These are phyloP conservation scores for Solanum chmielewskii DNA, from an alignment of 257 asterid genomes.

Conservation along the genomic window DNA sequence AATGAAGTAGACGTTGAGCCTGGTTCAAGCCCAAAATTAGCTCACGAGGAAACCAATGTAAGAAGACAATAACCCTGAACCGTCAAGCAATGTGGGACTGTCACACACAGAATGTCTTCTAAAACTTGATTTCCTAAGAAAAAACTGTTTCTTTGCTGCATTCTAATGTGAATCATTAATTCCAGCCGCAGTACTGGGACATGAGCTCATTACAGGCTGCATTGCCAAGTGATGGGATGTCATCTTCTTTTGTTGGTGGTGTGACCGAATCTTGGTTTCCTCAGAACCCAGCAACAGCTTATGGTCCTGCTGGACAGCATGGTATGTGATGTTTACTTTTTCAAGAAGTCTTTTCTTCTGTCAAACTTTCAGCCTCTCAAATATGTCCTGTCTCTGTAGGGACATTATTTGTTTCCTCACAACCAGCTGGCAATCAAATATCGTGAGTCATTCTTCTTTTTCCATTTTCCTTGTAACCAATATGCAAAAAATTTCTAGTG, in stretches of 20 bases:
- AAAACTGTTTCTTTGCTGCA: neutral
- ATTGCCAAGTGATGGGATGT: conserved; percentile 42
- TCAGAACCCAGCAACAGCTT: conserved; percentile 34
- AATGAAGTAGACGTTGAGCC: neutral
- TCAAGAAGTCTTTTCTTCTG: conserved; percentile 6
- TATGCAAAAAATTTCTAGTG: neutral
- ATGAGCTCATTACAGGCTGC: conserved; percentile 68
- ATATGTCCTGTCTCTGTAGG: conserved; percentile 23
- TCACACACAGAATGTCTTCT: neutral
- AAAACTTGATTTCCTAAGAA: neutral
- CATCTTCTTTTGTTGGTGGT: conserved; percentile 40
- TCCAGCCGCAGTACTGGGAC: conserved; percentile 51
- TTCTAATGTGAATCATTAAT: neutral
- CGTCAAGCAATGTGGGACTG: neutral
- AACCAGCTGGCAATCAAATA: conserved; percentile 36
- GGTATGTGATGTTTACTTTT: conserved; percentile 22
- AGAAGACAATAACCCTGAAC: neutral
- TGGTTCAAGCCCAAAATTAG: neutral
- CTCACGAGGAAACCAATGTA: neutral
- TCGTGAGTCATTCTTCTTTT: conserved; percentile 30
- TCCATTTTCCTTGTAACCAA: neutral
- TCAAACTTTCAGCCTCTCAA: neutral
- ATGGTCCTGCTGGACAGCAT: conserved; percentile 27
- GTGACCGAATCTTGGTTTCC: conserved; percentile 49
- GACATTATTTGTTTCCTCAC: conserved; percentile 45